Evolutionary conservation across 139 green algal genomes (phyloP).

Genomic region (Chlorokybus atmophyticus): DNA sequence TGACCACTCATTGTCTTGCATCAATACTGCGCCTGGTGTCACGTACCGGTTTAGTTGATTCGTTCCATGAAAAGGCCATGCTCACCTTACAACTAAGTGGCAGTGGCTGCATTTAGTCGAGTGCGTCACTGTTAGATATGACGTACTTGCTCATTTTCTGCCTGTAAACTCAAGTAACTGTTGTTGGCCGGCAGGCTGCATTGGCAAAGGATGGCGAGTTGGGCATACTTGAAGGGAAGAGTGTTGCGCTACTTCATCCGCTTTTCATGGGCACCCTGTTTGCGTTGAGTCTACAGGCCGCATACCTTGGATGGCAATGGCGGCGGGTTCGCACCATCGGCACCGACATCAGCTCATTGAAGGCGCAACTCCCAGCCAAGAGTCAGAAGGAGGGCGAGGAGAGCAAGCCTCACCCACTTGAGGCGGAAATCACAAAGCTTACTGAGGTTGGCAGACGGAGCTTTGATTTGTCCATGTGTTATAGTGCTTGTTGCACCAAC

Average conservation of each 20-base stretch:
- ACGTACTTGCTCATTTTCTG: no score
- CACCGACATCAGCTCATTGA: slow-evolving; percentile 36
- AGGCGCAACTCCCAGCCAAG: slow-evolving; percentile 45
- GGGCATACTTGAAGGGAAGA: slow-evolving; percentile 55
- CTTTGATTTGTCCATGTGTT: slow-evolving; percentile 3
- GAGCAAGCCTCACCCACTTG: slow-evolving; percentile 32
- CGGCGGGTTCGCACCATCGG: slow-evolving; percentile 32
- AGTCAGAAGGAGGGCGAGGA: slow-evolving; percentile 23
- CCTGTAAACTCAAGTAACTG: no score
- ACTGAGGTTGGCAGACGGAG: slow-evolving; percentile 43
- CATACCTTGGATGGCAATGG: slow-evolving; percentile 82
- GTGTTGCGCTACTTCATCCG: slow-evolving; percentile 65
- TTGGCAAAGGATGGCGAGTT: slow-evolving; percentile 1
- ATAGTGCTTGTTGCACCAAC: no score
- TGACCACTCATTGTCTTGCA: no score
- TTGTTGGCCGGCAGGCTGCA: no score
- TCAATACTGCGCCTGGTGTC: no score
- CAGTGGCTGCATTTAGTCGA: no score
- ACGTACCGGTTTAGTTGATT: no score
- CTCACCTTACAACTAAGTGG: no score
- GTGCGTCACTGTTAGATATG: no score
- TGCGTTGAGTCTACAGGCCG: slow-evolving; percentile 57
- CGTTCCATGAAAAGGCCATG: no score
- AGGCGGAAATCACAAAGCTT: slow-evolving; percentile 46
- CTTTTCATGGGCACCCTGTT: slow-evolving; percentile 72